phyloP scores from a whole-genome alignment of 352 stramenopile species.

The Phytopythium oedochilum region DNA sequence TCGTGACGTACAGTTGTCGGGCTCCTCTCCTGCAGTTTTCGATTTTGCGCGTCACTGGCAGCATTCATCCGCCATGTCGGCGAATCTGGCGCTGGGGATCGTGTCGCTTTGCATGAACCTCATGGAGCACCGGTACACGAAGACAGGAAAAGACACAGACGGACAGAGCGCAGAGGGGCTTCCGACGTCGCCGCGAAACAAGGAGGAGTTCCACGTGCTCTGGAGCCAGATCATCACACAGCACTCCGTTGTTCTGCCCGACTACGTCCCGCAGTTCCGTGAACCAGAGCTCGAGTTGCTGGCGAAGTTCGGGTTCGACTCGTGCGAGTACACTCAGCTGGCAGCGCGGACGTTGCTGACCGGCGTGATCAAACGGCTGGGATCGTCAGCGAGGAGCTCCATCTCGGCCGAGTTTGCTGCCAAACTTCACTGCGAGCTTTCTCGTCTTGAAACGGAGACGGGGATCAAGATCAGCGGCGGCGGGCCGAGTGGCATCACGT shows the following conservation, averaged over 20 bases:
- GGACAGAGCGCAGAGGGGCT: conserved; percentile 7
- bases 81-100: conserved; percentile 60
- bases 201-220: conserved; percentile 80
- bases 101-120: conserved; percentile 77
- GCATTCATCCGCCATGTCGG: conserved; percentile 65
- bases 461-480: conserved; percentile 33
- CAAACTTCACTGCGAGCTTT: conserved; percentile 77
- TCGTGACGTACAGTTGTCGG: neutral
- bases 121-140: conserved; percentile 52
- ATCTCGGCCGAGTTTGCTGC: conserved; percentile 72
- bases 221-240: conserved; percentile 87
- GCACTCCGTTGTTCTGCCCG: conserved; percentile 73
- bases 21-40: neutral
- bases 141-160: conserved; percentile 14
- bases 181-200: conserved; percentile 47
- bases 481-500: conserved; percentile 4
- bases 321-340: conserved; percentile 71
- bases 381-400: conserved; percentile 27
- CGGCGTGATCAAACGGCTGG: conserved; percentile 73
- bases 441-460: conserved; percentile 62
- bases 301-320: conserved; percentile 70
- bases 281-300: conserved; percentile 73
- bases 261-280: conserved; percentile 59
- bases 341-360: conserved; percentile 64
- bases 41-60: conserved; percentile 64